Evolutionary conservation across 306 rosid genomes (phyloP), one percentile per base, ranked within the genome.

Genomic region (Cucumis cinereus): DNA sequence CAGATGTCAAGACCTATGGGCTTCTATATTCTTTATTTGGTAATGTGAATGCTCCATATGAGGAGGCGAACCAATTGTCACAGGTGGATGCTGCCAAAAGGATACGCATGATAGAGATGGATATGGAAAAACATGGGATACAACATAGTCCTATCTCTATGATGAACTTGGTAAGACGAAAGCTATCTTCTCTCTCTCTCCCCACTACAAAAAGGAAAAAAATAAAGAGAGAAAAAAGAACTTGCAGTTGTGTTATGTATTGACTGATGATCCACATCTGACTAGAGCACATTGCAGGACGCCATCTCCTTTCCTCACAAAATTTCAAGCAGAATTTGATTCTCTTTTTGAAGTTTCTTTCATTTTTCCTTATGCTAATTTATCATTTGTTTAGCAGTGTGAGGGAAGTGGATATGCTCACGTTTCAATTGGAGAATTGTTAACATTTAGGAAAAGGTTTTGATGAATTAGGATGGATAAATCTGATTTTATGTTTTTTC

Each of bases 11-110:
- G 89, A 93, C 96, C 52, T 93, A 83, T 5, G 93, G 84, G 88
- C 86, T 82, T 79, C 77, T 93, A 68, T 91, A 89, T 87, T 88
- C 86, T 38, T 83, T 93, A 86, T 93, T 93, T 85, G 88, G 96
- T 22, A 82, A 72, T 17, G 96, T 93, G 72, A 91, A 91, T 82
- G 85, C 89, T 79, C 96, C 91, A 10, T 93, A 88, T 69, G 96
- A 93, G 86, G 78, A 79, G 75, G 88, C 89, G 24, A 81, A 87
- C 85, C 74, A 74, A 75, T 79, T 81, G 82, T 91, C 96, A 73
- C 96, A 86, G 77, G 85, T 54, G 66, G 89, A 87, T 66, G 83
- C 82, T 81, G 84, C 84, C 71, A 86, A 78, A 76, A 90, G 98
- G 78, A 88, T 93, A 78, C 75, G 81, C 26, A 90, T 89, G 80